Conservation (phyloP, 768 basidiomycete genomes). For the Amanita subjunquillea region DNA sequence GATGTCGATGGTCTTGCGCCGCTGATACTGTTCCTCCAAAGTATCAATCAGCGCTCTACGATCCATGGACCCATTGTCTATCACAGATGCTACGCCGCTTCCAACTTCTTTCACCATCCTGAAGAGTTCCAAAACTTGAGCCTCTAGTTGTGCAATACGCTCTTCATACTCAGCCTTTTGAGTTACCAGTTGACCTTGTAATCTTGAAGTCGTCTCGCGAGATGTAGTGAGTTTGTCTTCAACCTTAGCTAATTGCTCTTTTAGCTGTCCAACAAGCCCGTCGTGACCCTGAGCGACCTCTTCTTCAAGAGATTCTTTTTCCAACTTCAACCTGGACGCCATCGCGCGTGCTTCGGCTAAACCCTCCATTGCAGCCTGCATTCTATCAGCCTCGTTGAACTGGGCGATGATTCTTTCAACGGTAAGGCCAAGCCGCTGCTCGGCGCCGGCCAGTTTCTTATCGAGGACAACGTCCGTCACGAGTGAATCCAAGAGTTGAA, state of each 20-base stretch:
- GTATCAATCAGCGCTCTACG: conserved; percentile 71
- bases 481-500: conserved; percentile 83
- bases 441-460: conserved; percentile 77
- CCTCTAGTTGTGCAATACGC: conserved; percentile 78
- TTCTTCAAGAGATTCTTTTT: conserved; percentile 76
- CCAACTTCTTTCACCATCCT: conserved; percentile 85
- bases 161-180: conserved; percentile 80
- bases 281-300: conserved; percentile 75
- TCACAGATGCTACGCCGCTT: conserved; percentile 63
- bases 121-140: conserved; percentile 90
- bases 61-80: conserved; percentile 57
- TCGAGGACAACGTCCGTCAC: conserved; percentile 89
- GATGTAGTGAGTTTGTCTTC: conserved; percentile 76
- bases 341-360: conserved; percentile 56
- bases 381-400: conserved; percentile 83
- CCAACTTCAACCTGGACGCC: conserved; percentile 56
- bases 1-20: conserved; percentile 75
- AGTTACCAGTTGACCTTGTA: conserved; percentile 68
- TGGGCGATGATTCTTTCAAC: conserved; percentile 83
- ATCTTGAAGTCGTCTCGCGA: conserved; percentile 63
- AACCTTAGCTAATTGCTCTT: conserved; percentile 52
- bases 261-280: conserved; percentile 77
- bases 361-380: conserved; percentile 72
- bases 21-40: conserved; percentile 74
- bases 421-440: conserved; percentile 78